A percentile compares a stretch with the other conserved stretches of the same genome.
These are phyloP conservation scores for Triangularia setosa DNA, from an alignment of 2,329 filamentous ascomycete genomes.

Conservation along the genomic window DNA sequence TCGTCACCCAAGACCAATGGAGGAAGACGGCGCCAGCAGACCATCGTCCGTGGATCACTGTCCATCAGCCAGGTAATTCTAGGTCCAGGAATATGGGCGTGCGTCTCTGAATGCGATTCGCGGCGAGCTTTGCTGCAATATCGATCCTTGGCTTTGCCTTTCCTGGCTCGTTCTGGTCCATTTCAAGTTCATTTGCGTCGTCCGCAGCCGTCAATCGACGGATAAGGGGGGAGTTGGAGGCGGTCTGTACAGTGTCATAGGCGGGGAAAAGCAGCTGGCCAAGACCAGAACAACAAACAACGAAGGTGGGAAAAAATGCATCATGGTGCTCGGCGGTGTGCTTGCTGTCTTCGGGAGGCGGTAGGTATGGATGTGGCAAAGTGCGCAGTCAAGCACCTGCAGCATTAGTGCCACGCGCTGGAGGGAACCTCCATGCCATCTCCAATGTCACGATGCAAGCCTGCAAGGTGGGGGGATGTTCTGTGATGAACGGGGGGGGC, in stretches of 20 bases:
- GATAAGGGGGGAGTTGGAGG: not conserved
- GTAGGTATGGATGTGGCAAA: not conserved
- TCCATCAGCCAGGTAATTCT: not conserved
- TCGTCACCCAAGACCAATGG: not conserved
- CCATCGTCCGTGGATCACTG: not conserved
- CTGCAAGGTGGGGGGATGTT: not conserved
- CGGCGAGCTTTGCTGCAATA: not conserved
- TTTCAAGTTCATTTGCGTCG: not conserved
- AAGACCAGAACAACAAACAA: not conserved
- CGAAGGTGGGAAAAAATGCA: not conserved
- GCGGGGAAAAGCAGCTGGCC: not conserved
- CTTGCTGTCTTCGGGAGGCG: not conserved
- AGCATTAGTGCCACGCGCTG: not conserved
- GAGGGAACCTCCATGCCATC: not conserved
- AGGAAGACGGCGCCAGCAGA: conserved; percentile 1
- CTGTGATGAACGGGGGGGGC: not conserved
- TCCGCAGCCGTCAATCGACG: not conserved
- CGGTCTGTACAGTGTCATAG: not conserved
- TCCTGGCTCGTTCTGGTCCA: not conserved
- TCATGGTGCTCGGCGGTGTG: not conserved
- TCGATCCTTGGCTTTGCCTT: not conserved
- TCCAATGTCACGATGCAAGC: not conserved
- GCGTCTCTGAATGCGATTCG: not conserved
- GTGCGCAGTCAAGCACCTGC: not conserved
- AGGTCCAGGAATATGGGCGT: not conserved